Evolutionary conservation across 129 eudicot species (phyloP).

Genomic region (Flaveria trinervia): DNA sequence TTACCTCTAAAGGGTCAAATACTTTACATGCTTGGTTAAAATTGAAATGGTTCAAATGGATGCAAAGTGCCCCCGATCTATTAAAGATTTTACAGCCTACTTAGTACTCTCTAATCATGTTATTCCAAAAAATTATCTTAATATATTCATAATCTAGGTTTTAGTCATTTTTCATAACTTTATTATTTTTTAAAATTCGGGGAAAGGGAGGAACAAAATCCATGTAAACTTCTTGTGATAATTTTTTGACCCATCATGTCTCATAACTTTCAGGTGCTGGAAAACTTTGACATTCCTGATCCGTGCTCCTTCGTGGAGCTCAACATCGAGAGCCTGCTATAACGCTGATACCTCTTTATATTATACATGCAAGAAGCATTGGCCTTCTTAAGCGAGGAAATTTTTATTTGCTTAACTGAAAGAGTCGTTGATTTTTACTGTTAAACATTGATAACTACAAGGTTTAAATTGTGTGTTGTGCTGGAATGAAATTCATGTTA

Average conservation of each 20-base stretch:
- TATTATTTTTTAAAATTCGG: neutral
- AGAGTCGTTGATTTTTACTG: neutral
- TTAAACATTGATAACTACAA: neutral
- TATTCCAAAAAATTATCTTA: neutral
- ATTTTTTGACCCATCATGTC: no score
- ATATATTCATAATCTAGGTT: slow-evolving; percentile 2
- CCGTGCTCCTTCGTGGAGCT: slow-evolving; percentile 89
- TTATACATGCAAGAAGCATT: neutral
- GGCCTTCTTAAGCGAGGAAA: neutral
- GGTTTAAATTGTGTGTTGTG: neutral
- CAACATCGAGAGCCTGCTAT: slow-evolving; percentile 44
- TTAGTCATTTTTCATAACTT: neutral
- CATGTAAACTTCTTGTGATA: no score
- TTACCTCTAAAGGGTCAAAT: neutral
- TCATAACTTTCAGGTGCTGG: slow-evolving; percentile 59
- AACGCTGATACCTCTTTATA: neutral
- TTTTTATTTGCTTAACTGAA: neutral
- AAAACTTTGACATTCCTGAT: slow-evolving; percentile 84
- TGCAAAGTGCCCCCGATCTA: neutral
- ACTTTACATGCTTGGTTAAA: neutral
- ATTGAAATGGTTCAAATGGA: neutral
- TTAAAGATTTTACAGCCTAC: no score
- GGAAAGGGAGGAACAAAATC: no score
- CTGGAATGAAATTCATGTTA: slow-evolving; percentile 1
- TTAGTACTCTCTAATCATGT: neutral